Evolutionary conservation across 2,329 filamentous ascomycete genomes (phyloP), one percentile per base, ranked within the genome.

Genomic region (Pyricularia sp.): DNA sequence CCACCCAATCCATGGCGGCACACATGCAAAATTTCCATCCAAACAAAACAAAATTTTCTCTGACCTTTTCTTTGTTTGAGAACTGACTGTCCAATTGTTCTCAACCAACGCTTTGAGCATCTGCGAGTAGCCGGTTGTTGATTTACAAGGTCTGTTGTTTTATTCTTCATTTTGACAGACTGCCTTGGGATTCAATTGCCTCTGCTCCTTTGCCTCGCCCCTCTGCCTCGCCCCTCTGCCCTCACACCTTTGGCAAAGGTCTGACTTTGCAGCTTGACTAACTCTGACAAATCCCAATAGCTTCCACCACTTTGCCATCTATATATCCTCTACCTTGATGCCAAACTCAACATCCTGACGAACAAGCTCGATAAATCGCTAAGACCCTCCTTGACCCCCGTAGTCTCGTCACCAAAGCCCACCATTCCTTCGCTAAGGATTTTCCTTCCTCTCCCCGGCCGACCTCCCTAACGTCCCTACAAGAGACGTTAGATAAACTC

Each of bases 401-500:
- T 55, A 31, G 64, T 65, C 64, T 17, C 64, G 10, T 26, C 4
- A 33, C 33, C 64, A 66, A 59, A 86, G 88, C 88, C 84, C 93
- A 97, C 85, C 82, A 97, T 97, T 97, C 90, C 91, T 85, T 90
- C 87, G 83, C 86, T 85, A 82, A 91, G 92, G 87, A 88, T 89
- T 83, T 91, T 92, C 82, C 90, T 92, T 81, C 89, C 90, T 78
- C 89, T 94, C 80, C 92, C 90, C 81, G 90, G 90, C 79, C 89
- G 92, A 80, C 94, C 94, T 83, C 94, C 94, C 82, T 97, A 97
- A 95, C 91, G 90, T 88, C 85, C 87, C 84, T 83, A 76, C n/a
- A 82, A 84, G 85, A 85, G 90, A 86, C 88, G 87, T 88, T 88
- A 76, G 74, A 75, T 73, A 75, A 76, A 77, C 72, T 72, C 73